A percentile compares a stretch with the other conserved stretches of the same genome.
phyloP scores from a whole-genome alignment of 345 rosid species.

The Arabis alpina region DNA sequence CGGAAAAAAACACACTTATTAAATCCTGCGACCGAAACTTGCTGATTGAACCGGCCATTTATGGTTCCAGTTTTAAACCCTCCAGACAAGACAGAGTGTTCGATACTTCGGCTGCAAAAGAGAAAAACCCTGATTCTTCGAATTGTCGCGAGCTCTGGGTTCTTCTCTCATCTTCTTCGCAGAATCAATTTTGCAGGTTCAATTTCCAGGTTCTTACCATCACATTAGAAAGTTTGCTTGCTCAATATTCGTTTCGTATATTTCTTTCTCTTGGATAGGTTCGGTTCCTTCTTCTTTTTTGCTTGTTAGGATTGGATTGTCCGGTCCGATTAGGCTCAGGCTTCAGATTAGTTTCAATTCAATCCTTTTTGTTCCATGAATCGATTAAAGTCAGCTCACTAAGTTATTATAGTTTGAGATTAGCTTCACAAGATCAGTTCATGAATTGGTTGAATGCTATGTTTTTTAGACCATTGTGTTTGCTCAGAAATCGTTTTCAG shows the following conservation, averaged over 20 bases:
- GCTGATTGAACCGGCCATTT: no score
- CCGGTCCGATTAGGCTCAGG: neutral
- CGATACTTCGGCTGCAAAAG: no score
- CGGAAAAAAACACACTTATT: no score
- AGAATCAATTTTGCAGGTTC: no score
- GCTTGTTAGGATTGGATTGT: neutral
- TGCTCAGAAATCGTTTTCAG: slow-evolving; percentile 10
- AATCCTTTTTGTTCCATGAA: slow-evolving; percentile 7
- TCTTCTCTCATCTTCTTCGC: no score
- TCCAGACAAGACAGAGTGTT: no score
- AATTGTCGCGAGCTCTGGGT: no score
- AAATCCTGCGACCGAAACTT: no score
- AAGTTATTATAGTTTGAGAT: neutral
- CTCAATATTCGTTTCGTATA: neutral
- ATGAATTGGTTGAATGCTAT: slow-evolving; percentile 24
- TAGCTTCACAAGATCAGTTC: neutral
- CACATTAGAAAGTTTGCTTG: neutral
- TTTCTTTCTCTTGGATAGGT: neutral
- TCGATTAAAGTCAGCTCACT: neutral
- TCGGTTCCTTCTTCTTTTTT: neutral
- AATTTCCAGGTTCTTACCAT: neutral
- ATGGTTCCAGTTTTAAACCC: no score
- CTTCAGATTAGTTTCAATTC: slow-evolving; percentile 14
- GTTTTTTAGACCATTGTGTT: neutral
- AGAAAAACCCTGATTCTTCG: no score